These are phyloP conservation scores for Dioscorea alata DNA, from an alignment of 106 monocot genomes.

Conservation along the genomic window DNA sequence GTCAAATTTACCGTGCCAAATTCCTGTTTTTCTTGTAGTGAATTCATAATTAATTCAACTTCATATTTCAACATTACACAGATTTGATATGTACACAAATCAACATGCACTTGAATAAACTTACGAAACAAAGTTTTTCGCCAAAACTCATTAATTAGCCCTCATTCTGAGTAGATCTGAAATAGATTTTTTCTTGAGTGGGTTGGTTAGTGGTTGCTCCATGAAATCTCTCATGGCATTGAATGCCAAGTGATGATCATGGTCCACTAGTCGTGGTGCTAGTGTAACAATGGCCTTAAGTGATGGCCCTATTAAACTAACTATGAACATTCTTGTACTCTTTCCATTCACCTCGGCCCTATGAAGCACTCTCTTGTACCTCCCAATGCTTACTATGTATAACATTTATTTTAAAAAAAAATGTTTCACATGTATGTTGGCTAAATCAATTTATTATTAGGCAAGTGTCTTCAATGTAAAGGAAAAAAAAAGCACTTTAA, in stretches of 20 bases:
- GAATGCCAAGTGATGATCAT: slow-evolving; percentile 10
- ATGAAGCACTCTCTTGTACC: slow-evolving; percentile 60
- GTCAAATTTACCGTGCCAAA: too few species aligned
- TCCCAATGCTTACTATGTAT: slow-evolving; percentile 71
- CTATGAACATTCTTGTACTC: slow-evolving; percentile 45
- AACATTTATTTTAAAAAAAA: background rate
- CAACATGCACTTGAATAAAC: too few species aligned
- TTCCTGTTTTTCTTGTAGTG: too few species aligned
- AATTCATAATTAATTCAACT: too few species aligned
- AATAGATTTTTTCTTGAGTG: slow-evolving; percentile 39
- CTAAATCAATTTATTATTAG: too few species aligned
- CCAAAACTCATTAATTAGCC: too few species aligned
- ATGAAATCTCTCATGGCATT: slow-evolving; percentile 46
- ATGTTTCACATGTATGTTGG: too few species aligned
- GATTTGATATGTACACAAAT: too few species aligned
- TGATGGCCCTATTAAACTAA: slow-evolving; percentile 23
- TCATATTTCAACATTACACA: too few species aligned
- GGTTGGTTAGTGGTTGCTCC: slow-evolving; percentile 45
- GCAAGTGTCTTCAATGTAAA: too few species aligned
- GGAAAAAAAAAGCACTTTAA: too few species aligned
- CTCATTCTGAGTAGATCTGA: slow-evolving; percentile 14
- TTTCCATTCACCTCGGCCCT: slow-evolving; percentile 32
- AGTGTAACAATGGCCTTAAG: slow-evolving; percentile 41
- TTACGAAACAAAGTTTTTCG: too few species aligned
- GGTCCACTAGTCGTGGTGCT: slow-evolving; percentile 16